phyloP scores from a whole-genome alignment of 345 rosid species.

The Camelina sativa region DNA sequence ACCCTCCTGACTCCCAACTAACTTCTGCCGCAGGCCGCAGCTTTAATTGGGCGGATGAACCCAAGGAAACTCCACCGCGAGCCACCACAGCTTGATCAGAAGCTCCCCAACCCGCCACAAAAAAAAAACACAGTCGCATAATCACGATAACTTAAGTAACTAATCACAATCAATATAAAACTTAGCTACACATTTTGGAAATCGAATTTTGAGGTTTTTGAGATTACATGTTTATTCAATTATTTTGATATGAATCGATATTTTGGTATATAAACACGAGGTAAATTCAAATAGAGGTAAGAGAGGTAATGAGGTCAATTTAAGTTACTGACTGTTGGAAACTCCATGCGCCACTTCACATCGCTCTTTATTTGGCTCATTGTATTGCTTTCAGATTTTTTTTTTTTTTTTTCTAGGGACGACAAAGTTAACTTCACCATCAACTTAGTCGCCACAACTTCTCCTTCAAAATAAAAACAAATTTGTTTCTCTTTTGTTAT shows the following conservation, averaged over 20 bases:
- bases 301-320: not conserved
- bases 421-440: not conserved
- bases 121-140: no score
- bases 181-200: not conserved
- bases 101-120: no score
- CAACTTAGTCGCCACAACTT: not conserved
- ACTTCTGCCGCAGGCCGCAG: no score
- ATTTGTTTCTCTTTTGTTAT: not conserved
- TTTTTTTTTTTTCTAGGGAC: not conserved
- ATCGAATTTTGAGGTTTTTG: not conserved
- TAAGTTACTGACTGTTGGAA: not conserved
- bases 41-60: no score
- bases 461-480: not conserved
- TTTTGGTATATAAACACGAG: no score
- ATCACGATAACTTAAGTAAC: no score
- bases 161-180: not conserved
- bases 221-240: not conserved
- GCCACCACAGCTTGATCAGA: no score
- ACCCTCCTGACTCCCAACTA: no score
- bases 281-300: no score
- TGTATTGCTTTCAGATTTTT: not conserved
- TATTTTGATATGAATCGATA: no score
- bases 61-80: no score
- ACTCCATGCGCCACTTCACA: conserved; percentile 26
- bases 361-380: conserved; percentile 10